These are phyloP conservation scores for Panellus pusillus DNA, from an alignment of 768 basidiomycete genomes.

Conservation along the genomic window DNA sequence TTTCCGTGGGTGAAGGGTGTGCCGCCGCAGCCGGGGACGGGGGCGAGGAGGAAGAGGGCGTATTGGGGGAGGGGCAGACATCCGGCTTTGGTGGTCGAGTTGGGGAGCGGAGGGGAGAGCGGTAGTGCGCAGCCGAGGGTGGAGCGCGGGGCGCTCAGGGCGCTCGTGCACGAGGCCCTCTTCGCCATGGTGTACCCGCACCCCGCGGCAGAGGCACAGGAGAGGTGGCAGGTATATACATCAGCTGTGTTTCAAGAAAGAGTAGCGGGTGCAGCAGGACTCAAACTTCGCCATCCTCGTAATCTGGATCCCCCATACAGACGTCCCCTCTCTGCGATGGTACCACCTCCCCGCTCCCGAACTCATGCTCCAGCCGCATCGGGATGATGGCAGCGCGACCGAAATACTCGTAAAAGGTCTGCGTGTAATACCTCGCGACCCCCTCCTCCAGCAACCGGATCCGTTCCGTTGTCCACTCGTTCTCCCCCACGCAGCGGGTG, in stretches of 20 bases:
- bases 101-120: not conserved
- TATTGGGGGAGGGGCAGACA: too few species aligned
- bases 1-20: too few species aligned
- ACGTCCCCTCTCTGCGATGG: too few species aligned
- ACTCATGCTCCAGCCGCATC: not conserved
- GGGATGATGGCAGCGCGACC: not conserved
- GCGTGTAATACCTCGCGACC: not conserved
- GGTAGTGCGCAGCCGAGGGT: constrained; percentile 34
- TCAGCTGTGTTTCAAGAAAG: too few species aligned
- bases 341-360: not conserved
- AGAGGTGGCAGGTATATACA: constrained; percentile 65
- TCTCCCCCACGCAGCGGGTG: too few species aligned
- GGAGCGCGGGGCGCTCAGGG: constrained; percentile 62
- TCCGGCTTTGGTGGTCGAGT: too few species aligned
- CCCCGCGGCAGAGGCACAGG: constrained; percentile 26
- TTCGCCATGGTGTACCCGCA: constrained; percentile 82
- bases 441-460: not conserved
- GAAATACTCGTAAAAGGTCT: not conserved
- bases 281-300: too few species aligned
- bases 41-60: constrained; percentile 47
- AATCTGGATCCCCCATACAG: too few species aligned
- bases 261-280: too few species aligned
- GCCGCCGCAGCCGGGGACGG: too few species aligned
- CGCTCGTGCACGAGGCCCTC: constrained; percentile 79
- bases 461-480: not conserved